Conservation (phyloP, 805 yeast genomes). For the Candida montana region DNA sequence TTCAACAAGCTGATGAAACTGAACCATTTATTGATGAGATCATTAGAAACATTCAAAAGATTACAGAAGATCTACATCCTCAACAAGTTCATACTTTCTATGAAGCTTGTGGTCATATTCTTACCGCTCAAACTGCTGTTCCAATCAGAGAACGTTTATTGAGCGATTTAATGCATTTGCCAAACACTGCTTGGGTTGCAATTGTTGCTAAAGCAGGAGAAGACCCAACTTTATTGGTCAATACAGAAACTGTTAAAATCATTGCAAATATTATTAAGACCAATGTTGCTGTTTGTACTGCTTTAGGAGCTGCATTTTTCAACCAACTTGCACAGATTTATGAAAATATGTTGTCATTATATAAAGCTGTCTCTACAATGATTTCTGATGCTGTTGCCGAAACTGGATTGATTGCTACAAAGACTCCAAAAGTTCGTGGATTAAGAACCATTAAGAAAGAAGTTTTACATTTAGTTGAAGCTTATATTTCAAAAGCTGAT, state of each 20-base stretch:
- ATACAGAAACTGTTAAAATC: slow-evolving; percentile 83
- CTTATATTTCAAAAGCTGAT: slow-evolving; percentile 82
- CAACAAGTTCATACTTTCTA: slow-evolving; percentile 98
- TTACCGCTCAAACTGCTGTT: slow-evolving; percentile 76
- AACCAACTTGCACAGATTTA: slow-evolving; percentile 84
- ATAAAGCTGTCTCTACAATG: slow-evolving; percentile 82
- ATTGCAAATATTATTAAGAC: slow-evolving; percentile 93
- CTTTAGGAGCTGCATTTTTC: slow-evolving; percentile 87
- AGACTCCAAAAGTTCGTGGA: slow-evolving; percentile 91
- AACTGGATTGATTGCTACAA: slow-evolving; percentile 86
- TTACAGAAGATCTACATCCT: slow-evolving; percentile 90
- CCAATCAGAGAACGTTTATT: slow-evolving; percentile 67
- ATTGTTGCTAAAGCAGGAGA: slow-evolving; percentile 80
- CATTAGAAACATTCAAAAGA: slow-evolving; percentile 72
- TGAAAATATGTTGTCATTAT: slow-evolving; percentile 82
- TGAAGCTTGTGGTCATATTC: slow-evolving; percentile 93
- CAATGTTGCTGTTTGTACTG: slow-evolving; percentile 90
- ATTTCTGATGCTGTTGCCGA: slow-evolving; percentile 73
- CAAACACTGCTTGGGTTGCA: slow-evolving; percentile 92
- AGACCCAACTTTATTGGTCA: slow-evolving; percentile 73
- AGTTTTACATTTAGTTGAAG: slow-evolving; percentile 80
- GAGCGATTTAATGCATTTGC: slow-evolving; percentile 78
- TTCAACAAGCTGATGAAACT: slow-evolving; percentile 74
- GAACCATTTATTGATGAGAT: slow-evolving; percentile 92
- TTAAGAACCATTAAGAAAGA: slow-evolving; percentile 96